Conservation (phyloP, 2,329 filamentous ascomycete species). For the Pezicula carpinea region DNA sequence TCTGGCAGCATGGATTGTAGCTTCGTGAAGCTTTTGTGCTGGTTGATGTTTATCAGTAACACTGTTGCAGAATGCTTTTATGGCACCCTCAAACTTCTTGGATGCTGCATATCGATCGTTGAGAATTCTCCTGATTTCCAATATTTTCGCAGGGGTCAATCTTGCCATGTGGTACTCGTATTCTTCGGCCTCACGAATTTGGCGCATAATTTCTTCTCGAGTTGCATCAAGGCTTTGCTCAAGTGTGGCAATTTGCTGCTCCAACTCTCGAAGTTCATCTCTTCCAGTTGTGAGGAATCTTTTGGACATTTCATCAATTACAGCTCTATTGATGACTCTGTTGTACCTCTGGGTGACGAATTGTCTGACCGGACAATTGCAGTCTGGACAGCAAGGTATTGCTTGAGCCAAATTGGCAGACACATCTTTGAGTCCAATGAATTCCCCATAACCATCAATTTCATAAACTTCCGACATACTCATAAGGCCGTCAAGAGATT, state of each 20-base stretch:
- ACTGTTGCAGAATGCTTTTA: slow-evolving; percentile 18
- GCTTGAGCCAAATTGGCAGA: slow-evolving; percentile 17
- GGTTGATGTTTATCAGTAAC: slow-evolving; percentile 31
- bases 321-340: slow-evolving; percentile 30
- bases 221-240: slow-evolving; percentile 13
- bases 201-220: slow-evolving; percentile 5
- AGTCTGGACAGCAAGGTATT: slow-evolving; percentile 30
- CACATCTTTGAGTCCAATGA: slow-evolving; percentile 24
- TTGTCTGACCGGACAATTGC: slow-evolving; percentile 28
- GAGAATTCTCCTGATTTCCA: slow-evolving; percentile 4
- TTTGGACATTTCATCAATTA: slow-evolving; percentile 34
- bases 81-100: slow-evolving; percentile 13
- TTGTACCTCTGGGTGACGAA: slow-evolving; percentile 32
- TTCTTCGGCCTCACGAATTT: slow-evolving; percentile 5
- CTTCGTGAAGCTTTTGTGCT: slow-evolving; percentile 33
- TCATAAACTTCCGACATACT: slow-evolving; percentile 37
- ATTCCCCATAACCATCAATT: slow-evolving; percentile 24
- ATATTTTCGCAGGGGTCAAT: neutral
- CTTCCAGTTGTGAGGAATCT: slow-evolving; percentile 28
- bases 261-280: slow-evolving; percentile 23
- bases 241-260: slow-evolving; percentile 13
- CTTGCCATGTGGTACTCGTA: neutral
- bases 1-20: slow-evolving; percentile 24
- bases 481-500: slow-evolving; percentile 55
- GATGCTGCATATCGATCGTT: slow-evolving; percentile 15